phyloP scores from a whole-genome alignment of 1,139 yeast species.

The Sugiyamaella japonica region DNA sequence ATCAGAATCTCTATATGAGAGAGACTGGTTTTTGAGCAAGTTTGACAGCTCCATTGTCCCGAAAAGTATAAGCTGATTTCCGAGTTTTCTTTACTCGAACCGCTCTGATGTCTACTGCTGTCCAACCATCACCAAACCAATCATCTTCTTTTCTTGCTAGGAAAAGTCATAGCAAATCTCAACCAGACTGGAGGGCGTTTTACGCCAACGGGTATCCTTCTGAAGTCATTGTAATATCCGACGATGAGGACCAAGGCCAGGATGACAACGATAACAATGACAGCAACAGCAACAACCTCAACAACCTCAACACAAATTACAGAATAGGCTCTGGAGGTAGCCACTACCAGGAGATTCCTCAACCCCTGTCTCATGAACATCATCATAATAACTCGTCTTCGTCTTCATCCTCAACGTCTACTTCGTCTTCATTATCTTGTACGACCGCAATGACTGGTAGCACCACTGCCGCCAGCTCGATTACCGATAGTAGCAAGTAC shows the following conservation, averaged over 20 bases:
- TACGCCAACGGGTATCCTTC: slow-evolving; percentile 39
- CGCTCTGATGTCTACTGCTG: slow-evolving; percentile 18
- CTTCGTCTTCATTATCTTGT: slow-evolving; percentile 11
- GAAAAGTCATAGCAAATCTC: slow-evolving; percentile 5
- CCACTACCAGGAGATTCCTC: slow-evolving; percentile 7
- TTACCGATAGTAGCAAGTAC: slow-evolving; percentile 3
- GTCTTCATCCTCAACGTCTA: slow-evolving; percentile 2
- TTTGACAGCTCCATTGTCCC: no score
- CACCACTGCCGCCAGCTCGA: slow-evolving; percentile 4
- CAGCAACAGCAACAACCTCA: background rate
- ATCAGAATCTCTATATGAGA: no score
- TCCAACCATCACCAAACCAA: slow-evolving; percentile 18
- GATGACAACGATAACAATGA: slow-evolving; percentile 1
- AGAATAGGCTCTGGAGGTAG: slow-evolving; percentile 4
- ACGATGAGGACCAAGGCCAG: slow-evolving; percentile 32
- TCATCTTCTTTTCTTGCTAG: background rate
- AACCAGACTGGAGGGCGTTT: slow-evolving; percentile 37
- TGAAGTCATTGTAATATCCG: slow-evolving; percentile 41
- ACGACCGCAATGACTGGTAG: slow-evolving; percentile 13
- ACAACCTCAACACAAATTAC: background rate
- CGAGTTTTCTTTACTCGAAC: background rate
- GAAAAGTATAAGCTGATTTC: background rate
- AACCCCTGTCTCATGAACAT: slow-evolving; percentile 5
- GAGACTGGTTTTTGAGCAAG: no score
- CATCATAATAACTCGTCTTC: slow-evolving; percentile 11